Evolutionary conservation across 768 basidiomycete genomes (phyloP), one percentile per base, ranked within the genome.

Genomic region (Lentinula guzmanii): DNA sequence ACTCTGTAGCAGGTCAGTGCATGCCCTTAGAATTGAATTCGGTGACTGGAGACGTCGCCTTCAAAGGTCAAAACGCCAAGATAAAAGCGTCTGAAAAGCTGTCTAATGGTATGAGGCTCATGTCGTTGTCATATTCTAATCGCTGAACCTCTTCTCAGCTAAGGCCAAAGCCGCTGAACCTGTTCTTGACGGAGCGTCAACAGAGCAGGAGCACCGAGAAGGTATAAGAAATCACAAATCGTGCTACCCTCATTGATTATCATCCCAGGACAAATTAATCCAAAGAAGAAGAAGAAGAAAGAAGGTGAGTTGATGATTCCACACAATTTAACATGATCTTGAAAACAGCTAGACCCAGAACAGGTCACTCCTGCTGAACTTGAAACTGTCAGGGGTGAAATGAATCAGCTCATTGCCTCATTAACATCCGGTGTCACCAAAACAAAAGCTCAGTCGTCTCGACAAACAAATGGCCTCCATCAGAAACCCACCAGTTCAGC

Each of bases 241-340:
- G 2, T 16, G 5, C 2, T 31, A 10, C n/a, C 16, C 43, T 13
- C 1, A 5, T 41, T 56, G 18, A 56, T 31, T 39, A 52, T 43
- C 5, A 43, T 16, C 15, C 28, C 31, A 65, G 54, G 16, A 18
- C 61, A 58, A 34, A 59, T 59, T 43, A 66, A 62, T 52, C 55
- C 61, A 24, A 66, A 65, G 60, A 66, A 61, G 60, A 66, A 61
- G 60, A 66, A 65, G 51, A 63, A 59, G 9, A 13, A 41, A 16
- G 41, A 52, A 4, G 34, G 58, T 59, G 18, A 31, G 45, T 59
- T 11, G 8, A n/a, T 5, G 18, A 11, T 42, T 33, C 3, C 9
- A 39, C 8, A 0, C 11, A 10, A 6, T 34, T 5, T 6, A 8
- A n/a, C n/a, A 10, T 6, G 51, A 33, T 34, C 5, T 10, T 52